These are phyloP conservation scores for Sarcomyxa edulis DNA, from an alignment of 768 basidiomycete species.

Conservation along the genomic window DNA sequence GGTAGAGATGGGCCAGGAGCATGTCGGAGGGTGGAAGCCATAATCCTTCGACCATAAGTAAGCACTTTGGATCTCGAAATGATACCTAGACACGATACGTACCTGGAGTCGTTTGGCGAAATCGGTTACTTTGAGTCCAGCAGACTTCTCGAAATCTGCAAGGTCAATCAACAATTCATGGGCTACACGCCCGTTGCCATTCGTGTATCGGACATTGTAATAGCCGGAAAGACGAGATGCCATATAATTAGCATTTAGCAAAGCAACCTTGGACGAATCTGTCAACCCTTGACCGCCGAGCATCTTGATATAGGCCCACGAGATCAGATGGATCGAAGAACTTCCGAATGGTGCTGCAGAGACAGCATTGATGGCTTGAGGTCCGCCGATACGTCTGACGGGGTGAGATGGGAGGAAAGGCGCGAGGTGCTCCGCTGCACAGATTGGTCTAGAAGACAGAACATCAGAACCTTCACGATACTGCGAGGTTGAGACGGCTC, in stretches of 20 bases:
- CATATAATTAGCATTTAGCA: conserved; percentile 98
- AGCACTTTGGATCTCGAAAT: not conserved
- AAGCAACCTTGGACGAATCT: conserved; percentile 79
- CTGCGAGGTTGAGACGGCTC: conserved; percentile 15
- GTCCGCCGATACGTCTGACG: conserved; percentile 56
- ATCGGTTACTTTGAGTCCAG: conserved; percentile 89
- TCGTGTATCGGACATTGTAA: conserved; percentile 87
- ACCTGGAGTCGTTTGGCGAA: conserved; percentile 96
- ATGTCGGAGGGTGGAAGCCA: conserved; percentile 95
- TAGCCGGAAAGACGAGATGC: conserved; percentile 79
- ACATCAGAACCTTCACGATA: conserved; percentile 7
- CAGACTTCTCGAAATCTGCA: conserved; percentile 88
- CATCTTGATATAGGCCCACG: conserved; percentile 99
- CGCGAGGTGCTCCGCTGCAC: conserved; percentile 87
- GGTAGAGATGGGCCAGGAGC: conserved; percentile 96
- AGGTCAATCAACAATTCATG: conserved; percentile 96
- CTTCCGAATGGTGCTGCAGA: conserved; percentile 93
- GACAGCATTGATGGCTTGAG: conserved; percentile 79
- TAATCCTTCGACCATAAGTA: conserved; percentile 52
- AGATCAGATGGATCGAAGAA: conserved; percentile 91
- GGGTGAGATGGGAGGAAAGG: conserved; percentile 95
- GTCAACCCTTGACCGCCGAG: conserved; percentile 90
- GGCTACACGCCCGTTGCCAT: conserved; percentile 86
- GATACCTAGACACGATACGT: conserved; percentile 6
- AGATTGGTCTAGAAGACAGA: conserved; percentile 63